Base-by-base conservation (phyloP, 768 basidiomycete genomes). In the Rhodocollybia butyracea region DNA sequence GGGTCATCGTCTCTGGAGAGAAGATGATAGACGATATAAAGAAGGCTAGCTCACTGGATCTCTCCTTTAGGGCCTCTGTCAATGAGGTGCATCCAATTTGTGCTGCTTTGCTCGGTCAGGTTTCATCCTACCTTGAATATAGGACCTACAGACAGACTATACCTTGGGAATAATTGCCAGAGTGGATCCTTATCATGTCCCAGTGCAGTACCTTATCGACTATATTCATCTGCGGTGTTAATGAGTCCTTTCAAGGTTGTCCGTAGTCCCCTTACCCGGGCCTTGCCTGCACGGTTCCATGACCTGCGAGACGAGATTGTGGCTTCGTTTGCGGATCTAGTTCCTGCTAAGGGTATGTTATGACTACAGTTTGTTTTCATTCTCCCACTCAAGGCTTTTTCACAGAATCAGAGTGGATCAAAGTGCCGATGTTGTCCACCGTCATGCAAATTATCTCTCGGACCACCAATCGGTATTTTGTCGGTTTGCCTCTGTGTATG, bases 1-100 rank as follows among this genome's bases (percentile, higher is more conserved):
- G 64, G 2, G 61, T 74, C 5, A 57, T 73, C 2, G 60, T 70
- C 32, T 67, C 64, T 34, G 68, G 68, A n/a, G 57, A 59, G 3
- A 47, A 68, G 26, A 59, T 68, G 54, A 58, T 72, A 7, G 68
- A 73, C 13, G 72, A 75, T 26, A 57, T 76, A 38, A 64, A 70
- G 11, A 67, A 63, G 51, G 70, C 72, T 11, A 50, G 60, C 10
- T 68, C 67, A 32, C 66, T 71, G 11, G 54, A 66, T 5, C 45
- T 73, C 17, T 67, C 66, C 21, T 60, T 67, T 34, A 34, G 1
- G 15, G 45, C 46, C 24, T 46, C 47, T 27, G n/a, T 56, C 39
- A 15, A 6, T 46, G 52, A 53, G 34, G 57, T 58, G 22, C 4
- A 38, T 29, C 17, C 7, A 3, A n/a, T 24, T 13, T 41, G 8